Evolutionary conservation across 768 basidiomycete species (phyloP), one percentile per base, ranked within the genome.

Genomic region (Dentipellis sp.): DNA sequence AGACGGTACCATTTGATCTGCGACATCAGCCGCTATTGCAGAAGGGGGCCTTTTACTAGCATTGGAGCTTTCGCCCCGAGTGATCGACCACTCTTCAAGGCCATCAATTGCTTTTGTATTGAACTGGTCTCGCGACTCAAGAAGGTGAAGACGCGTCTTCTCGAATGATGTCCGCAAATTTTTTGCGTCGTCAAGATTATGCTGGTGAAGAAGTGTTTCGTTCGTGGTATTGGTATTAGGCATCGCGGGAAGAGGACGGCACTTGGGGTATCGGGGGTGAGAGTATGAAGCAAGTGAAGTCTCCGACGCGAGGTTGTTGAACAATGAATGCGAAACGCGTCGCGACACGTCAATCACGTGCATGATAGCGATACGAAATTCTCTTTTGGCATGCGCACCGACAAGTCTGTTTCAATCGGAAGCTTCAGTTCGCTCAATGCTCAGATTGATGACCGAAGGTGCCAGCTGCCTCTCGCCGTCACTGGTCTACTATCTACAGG

Each of bases 1-100:
- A 7, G 5, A 65, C 51, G 84, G n/a, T 53, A 86, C 86, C 38
- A 78, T 74, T 57, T 87, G 84, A 8, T 77, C 75, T 21, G 76
- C 73, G 5, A 88, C 78, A 57, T 86, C 81, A 40, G 73, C 60
- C 1, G 60, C 52, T 29, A 62, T 36, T 48, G 50, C 53, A 16
- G 60, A 48, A 40, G 60, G 60, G n/a, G 55, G 42, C n/a, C 21
- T 56, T 10, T 10, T 38, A 17, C 48, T 37, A 29, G 51, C 42
- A 3, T 56, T 47, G 23, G 62, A 52, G 23, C 54, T 55, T 35
- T 48, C 49, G 38, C 29, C 47, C 10, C 55, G 52, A 1, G 42
- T 21, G 11, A 22, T 19, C 2, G 48, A 36, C 17, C 48, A 52
- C 23, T 62, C 62, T 19, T 61, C 57, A 23, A 51, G 8, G 9